These are phyloP conservation scores for Porcisia hertigi DNA, from an alignment of 208 protist species.

Conservation along the genomic window DNA sequence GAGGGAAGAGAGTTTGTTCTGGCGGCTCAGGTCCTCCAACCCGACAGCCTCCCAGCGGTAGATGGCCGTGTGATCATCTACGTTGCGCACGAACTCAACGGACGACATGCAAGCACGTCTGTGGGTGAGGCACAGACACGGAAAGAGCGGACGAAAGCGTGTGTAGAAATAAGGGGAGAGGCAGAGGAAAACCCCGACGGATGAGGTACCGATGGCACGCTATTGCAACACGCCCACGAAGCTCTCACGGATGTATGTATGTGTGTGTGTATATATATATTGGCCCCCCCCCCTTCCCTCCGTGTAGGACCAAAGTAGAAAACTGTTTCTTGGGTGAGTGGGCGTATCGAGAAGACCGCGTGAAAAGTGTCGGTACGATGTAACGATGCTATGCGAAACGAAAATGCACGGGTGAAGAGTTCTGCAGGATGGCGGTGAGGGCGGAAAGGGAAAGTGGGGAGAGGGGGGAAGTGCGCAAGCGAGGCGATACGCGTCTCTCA, in stretches of 20 bases:
- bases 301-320: too few relatives aligned
- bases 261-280: background rate
- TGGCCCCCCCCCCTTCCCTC: too few relatives aligned
- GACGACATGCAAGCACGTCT: conserved; percentile 27
- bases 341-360: too few relatives aligned
- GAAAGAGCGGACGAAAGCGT: background rate
- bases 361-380: too few relatives aligned
- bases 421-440: background rate
- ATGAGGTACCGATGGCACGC: background rate
- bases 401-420: background rate
- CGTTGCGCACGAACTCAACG: conserved; percentile 64
- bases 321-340: too few relatives aligned
- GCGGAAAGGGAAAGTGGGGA: background rate
- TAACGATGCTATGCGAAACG: background rate
- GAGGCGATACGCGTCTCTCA: background rate
- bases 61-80: conserved; percentile 43
- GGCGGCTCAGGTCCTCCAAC: conserved; percentile 50
- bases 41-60: conserved; percentile 49
- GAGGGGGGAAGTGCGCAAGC: background rate
- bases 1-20: conserved; percentile 82
- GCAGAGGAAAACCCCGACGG: background rate
- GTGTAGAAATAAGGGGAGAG: background rate
- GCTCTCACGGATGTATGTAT: background rate
- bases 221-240: too few relatives aligned
- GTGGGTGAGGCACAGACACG: background rate